Evolutionary conservation across 1,139 yeast genomes (phyloP).

Genomic region (Scheffersomyces titani): DNA sequence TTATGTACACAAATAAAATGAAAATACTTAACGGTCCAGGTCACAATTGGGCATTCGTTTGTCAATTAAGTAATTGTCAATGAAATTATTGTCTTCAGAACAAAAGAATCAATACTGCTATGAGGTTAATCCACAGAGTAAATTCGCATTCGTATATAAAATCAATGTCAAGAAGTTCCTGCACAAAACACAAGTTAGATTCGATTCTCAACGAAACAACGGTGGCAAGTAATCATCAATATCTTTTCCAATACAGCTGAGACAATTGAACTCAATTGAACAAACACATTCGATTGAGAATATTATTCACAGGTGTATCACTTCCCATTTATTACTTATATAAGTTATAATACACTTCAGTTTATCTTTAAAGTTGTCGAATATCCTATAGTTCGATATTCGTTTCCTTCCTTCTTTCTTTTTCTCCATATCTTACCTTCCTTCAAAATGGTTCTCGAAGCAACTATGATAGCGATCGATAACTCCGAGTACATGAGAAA

Average conservation of each 20-base stretch:
- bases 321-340: neutral
- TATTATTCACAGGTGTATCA: neutral
- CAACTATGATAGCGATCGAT: conserved; percentile 93
- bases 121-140: too few species aligned
- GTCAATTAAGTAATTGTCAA: neutral
- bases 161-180: neutral
- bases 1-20: neutral
- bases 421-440: neutral
- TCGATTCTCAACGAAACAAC: neutral
- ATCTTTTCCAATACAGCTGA: neutral
- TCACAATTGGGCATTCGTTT: too few species aligned
- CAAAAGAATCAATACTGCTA: neutral
- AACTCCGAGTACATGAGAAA: conserved; percentile 95
- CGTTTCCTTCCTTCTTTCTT: neutral
- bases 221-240: neutral
- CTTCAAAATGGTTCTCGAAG: conserved; percentile 80
- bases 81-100: neutral
- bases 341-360: neutral
- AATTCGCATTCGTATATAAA: too few species aligned
- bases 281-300: neutral
- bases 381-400: neutral
- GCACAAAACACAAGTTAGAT: neutral
- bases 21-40: too few species aligned
- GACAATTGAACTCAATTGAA: neutral
- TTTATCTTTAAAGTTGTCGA: neutral